Base-by-base conservation (phyloP, 805 yeast genomes). In the Saturnispora serradocipensis region DNA sequence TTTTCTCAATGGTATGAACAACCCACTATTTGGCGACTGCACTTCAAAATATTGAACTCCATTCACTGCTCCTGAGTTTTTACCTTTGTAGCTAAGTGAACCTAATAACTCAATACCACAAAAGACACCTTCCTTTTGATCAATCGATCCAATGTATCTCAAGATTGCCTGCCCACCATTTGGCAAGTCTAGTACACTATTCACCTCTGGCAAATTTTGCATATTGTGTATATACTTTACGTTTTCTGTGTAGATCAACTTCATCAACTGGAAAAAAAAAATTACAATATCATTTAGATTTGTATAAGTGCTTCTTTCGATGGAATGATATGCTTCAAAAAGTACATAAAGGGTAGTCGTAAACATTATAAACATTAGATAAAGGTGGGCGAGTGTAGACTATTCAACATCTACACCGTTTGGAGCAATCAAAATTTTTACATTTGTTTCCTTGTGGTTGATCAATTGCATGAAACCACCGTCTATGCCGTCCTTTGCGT, bases 91-190 rank as follows among this genome's bases (percentile, higher is more conserved):
- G 0, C 77, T 69, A 40, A 78, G 75, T 1, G 81, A 82, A 1
- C 86, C 90, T n/a, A 81, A 60, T 43, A 91, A 70, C 64, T 91
- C 97, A 5, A 91, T 75, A 2, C 99, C 99, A 5, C 90, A 96
- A 70, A 82, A 91, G 10, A 74, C 72, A 0, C 96, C 96, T 6
- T 69, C 67, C 61, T 86, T 88, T 22, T 83, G 83, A 22, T 81
- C 76, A 16, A 91, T 87, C 2, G 75, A 67, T 1, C 97, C 99
- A 20, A 82, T 72, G 65, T 76, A 90, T 53, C 81, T 73, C 49
- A 90, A 69, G 10, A 81, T 71, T 1, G 90, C 97, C 40, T 43
- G 38, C 5, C 52, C 52, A 4, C 45, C 52, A 32, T 39, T 46
- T 7, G 52, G 52, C n/a, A 50, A 11, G 8, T 16, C 15, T 8